Evolutionary conservation across 1,284 basidiomycete species (phyloP).

Genomic region (Wallemia ichthyophaga): DNA sequence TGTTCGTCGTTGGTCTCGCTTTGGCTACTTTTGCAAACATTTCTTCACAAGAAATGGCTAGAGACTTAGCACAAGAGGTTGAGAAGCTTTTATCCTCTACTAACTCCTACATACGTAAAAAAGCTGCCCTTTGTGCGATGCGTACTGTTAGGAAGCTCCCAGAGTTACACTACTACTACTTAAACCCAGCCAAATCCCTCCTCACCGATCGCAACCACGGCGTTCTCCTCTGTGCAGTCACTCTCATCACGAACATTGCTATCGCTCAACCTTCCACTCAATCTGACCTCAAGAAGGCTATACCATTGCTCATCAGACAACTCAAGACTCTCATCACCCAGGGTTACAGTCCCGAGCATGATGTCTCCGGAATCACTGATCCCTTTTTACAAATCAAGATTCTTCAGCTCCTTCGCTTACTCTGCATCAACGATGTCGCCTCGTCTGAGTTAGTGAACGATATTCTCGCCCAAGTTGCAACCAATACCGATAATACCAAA

Average conservation of each 20-base stretch:
- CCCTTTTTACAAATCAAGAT: conserved; percentile 96
- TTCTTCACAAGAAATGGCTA: conserved; percentile 93
- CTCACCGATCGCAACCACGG: conserved; percentile 92
- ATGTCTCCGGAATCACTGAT: conserved; percentile 97
- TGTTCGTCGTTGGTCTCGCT: conserved; percentile 92
- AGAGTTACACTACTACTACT: conserved; percentile 81
- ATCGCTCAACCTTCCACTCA: neutral
- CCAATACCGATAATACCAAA: conserved; percentile 90
- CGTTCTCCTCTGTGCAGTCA: conserved; percentile 72
- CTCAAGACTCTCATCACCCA: conserved; percentile 86
- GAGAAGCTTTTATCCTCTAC: conserved; percentile 90
- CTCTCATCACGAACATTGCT: conserved; percentile 64
- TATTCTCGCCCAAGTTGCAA: conserved; percentile 85
- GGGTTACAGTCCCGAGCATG: conserved; percentile 94
- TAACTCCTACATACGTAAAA: conserved; percentile 97
- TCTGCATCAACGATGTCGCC: conserved; percentile 55
- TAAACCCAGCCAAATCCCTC: conserved; percentile 57
- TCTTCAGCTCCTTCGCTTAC: conserved; percentile 61
- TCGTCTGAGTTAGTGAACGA: conserved; percentile 96
- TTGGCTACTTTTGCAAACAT: conserved; percentile 98
- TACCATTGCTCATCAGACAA: conserved; percentile 75
- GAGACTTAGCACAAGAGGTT: conserved; percentile 84
- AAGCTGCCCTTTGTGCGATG: conserved; percentile 90
- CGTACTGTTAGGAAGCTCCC: conserved; percentile 89
- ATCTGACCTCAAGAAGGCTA: conserved; percentile 27